phyloP scores from a whole-genome alignment of 352 stramenopile species.

The Thraustochytrium striatum region DNA sequence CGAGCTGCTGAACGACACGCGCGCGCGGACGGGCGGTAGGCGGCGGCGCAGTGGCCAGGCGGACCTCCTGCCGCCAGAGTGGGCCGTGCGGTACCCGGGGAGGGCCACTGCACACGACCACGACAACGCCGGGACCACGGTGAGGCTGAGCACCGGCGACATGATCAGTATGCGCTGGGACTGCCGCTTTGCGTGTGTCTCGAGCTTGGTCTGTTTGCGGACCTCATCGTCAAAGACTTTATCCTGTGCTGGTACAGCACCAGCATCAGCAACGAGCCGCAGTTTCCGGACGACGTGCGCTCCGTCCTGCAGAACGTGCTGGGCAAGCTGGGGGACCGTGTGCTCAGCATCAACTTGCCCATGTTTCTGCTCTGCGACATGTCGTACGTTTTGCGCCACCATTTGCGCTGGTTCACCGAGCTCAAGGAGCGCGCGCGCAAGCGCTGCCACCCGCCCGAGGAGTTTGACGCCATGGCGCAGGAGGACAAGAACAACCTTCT shows the following conservation, averaged over 20 bases:
- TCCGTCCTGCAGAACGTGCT: constrained; percentile 36
- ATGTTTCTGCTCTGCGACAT: constrained; percentile 45
- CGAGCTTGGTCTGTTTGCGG: constrained; percentile 36
- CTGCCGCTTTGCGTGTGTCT: constrained; percentile 19
- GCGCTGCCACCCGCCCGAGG: constrained; percentile 14
- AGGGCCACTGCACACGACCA: constrained; percentile 4
- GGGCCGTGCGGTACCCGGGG: constrained; percentile 7
- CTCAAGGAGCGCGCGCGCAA: constrained; percentile 27
- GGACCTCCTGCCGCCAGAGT: background rate
- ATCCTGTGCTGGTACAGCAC: constrained; percentile 44
- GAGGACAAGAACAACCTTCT: constrained; percentile 42
- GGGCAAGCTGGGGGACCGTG: constrained; percentile 21
- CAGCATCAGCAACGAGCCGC: constrained; percentile 26
- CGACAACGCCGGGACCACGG: constrained; percentile 23
- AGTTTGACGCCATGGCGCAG: constrained; percentile 39
- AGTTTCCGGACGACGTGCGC: constrained; percentile 44
- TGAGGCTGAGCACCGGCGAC: constrained; percentile 7
- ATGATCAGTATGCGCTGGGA: constrained; percentile 45
- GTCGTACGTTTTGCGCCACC: constrained; percentile 35
- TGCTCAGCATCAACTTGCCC: constrained; percentile 37
- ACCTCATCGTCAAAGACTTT: constrained; percentile 38
- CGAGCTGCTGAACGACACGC: constrained; percentile 29
- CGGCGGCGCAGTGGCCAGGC: background rate
- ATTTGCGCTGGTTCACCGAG: constrained; percentile 42
- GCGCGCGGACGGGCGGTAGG: background rate